Evolutionary conservation across 345 rosid genomes (phyloP).

Genomic region (Dipteronia dyeriana): DNA sequence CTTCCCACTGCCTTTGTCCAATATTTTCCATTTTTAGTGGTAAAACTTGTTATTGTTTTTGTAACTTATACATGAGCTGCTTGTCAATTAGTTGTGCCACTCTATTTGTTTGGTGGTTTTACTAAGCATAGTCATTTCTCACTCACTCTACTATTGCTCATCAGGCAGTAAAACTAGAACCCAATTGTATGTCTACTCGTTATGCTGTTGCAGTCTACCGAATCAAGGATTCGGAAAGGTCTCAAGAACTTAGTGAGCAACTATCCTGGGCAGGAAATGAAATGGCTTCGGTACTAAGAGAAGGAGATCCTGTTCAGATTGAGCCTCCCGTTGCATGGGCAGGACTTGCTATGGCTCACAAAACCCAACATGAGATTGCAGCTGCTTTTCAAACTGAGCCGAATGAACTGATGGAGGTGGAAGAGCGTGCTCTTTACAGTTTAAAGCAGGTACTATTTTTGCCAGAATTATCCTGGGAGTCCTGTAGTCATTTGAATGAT

Average conservation of each 20-base stretch:
- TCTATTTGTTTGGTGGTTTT: not conserved
- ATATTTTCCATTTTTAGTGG: not conserved
- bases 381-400: conserved; percentile 72
- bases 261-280: conserved; percentile 94
- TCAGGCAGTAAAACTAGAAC: conserved; percentile 92
- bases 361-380: conserved; percentile 84
- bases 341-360: conserved; percentile 92
- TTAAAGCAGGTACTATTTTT: conserved; percentile 72
- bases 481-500: not conserved
- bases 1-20: not conserved
- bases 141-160: conserved; percentile 18
- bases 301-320: conserved; percentile 79
- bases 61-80: conserved; percentile 10
- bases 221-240: conserved; percentile 90
- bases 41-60: conserved; percentile 10
- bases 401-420: conserved; percentile 61
- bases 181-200: conserved; percentile 91
- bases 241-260: conserved; percentile 88
- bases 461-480: not conserved
- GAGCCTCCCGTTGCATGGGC: conserved; percentile 88
- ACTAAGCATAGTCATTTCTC: conserved; percentile 7
- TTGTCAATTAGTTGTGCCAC: not conserved
- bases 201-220: conserved; percentile 91
- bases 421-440: conserved; percentile 75
- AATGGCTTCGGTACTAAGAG: conserved; percentile 95